A percentile compares a stretch with the other conserved stretches of the same genome.
Conservation (phyloP, 2,329 filamentous ascomycete genomes). For the Seiridium cupressi region DNA sequence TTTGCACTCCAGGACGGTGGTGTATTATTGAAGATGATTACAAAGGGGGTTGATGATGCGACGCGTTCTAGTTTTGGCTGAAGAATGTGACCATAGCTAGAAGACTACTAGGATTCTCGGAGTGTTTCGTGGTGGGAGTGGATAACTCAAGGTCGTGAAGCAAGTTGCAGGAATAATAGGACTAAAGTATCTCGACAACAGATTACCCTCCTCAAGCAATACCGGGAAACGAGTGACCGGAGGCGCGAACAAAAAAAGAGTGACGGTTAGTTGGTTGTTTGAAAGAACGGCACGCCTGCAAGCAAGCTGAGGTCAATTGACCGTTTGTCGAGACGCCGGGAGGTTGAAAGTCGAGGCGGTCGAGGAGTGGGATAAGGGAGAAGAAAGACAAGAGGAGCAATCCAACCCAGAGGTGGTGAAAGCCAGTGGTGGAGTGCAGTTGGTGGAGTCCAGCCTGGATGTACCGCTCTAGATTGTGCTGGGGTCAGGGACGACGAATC, state of each 20-base stretch:
- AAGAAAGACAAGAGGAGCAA: conserved; percentile 21
- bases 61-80: neutral
- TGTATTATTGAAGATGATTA: neutral
- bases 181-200: neutral
- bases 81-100: neutral
- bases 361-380: conserved; percentile 24
- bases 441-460: neutral
- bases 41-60: neutral
- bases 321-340: conserved; percentile 33
- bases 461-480: conserved; percentile 5
- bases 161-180: neutral
- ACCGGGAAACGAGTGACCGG: conserved; percentile 23
- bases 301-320: conserved; percentile 43
- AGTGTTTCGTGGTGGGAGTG: neutral
- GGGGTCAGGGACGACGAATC: conserved; percentile 25
- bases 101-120: neutral
- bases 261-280: conserved; percentile 34
- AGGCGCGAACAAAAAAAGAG: conserved; percentile 34
- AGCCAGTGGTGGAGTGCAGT: conserved; percentile 15
- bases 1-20: neutral
- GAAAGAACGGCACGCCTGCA: conserved; percentile 58
- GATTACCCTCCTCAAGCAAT: neutral
- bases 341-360: conserved; percentile 21
- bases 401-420: conserved; percentile 19
- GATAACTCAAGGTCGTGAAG: neutral